phyloP scores from a whole-genome alignment of 352 stramenopile genomes.

The Globisporangium polare region DNA sequence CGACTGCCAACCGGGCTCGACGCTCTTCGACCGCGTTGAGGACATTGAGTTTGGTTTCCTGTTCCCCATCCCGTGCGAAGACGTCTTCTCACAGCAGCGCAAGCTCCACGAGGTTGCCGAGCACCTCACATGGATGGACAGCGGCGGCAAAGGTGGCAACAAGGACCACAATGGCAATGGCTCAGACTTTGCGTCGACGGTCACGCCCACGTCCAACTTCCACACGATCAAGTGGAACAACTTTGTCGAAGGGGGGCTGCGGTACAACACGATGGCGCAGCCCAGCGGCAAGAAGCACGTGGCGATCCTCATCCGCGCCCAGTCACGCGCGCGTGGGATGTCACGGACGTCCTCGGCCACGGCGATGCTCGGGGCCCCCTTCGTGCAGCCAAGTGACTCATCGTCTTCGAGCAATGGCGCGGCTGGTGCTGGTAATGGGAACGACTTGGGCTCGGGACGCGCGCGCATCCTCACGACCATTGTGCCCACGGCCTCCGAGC shows the following conservation, averaged over 20 bases:
- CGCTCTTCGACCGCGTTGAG: conserved; percentile 57
- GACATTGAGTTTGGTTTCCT: conserved; percentile 70
- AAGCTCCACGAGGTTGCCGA: conserved; percentile 78
- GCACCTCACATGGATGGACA: conserved; percentile 57
- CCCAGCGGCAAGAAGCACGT: conserved; percentile 60
- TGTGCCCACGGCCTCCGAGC: conserved; percentile 22
- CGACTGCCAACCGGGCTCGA: conserved; percentile 29
- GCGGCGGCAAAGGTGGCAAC: conserved; percentile 10
- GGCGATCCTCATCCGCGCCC: conserved; percentile 41
- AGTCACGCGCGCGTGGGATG: conserved; percentile 26
- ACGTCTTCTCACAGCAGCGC: conserved; percentile 72
- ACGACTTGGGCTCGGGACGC: conserved; percentile 3
- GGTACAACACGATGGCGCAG: conserved; percentile 55
- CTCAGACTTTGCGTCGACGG: conserved; percentile 35
- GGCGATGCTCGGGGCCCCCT: conserved; percentile 9
- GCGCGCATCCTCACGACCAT: conserved; percentile 3
- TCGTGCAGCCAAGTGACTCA: neutral
- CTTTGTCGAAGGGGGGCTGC: conserved; percentile 62
- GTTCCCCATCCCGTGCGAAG: conserved; percentile 77
- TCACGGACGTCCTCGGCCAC: conserved; percentile 20
- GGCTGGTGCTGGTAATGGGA: neutral
- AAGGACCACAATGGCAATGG: conserved; percentile 1
- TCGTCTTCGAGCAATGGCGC: too few species aligned
- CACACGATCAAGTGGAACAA: conserved; percentile 66
- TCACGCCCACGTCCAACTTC: conserved; percentile 69